Evolutionary conservation across 2,329 filamentous ascomycete genomes (phyloP).

Genomic region (Camillea tinctor): DNA sequence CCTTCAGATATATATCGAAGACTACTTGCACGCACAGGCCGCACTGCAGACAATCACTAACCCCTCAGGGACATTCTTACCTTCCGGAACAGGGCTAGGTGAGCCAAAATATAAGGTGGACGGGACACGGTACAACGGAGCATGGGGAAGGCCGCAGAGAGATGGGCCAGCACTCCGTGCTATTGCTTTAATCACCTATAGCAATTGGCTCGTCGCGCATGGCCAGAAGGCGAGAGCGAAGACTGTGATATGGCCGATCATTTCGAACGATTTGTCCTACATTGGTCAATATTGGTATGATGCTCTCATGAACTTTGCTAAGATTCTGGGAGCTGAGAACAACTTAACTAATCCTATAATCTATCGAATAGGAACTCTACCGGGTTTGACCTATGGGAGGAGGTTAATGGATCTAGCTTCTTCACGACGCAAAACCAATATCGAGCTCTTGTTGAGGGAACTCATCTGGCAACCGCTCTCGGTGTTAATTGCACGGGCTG

Average conservation of each 20-base stretch:
- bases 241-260: constrained; percentile 52
- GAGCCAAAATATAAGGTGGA: constrained; percentile 58
- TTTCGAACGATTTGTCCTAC: constrained; percentile 57
- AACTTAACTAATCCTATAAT: background rate
- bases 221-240: constrained; percentile 40
- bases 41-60: constrained; percentile 51
- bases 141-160: constrained; percentile 59
- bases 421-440: constrained; percentile 57
- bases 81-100: constrained; percentile 47
- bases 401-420: constrained; percentile 56
- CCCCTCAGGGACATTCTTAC: constrained; percentile 47
- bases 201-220: constrained; percentile 48
- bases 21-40: constrained; percentile 54
- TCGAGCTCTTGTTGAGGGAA: constrained; percentile 50
- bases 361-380: constrained; percentile 47
- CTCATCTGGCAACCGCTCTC: constrained; percentile 48
- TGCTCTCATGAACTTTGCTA: background rate
- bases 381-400: constrained; percentile 62
- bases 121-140: constrained; percentile 46
- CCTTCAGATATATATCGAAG: constrained; percentile 46
- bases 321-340: background rate
- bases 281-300: constrained; percentile 49
- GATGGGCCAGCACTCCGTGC: constrained; percentile 61
- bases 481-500: constrained; percentile 50
- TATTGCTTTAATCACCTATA: constrained; percentile 54